phyloP scores from a whole-genome alignment of 2,329 filamentous ascomycete species.

The Hysterium pulicare region DNA sequence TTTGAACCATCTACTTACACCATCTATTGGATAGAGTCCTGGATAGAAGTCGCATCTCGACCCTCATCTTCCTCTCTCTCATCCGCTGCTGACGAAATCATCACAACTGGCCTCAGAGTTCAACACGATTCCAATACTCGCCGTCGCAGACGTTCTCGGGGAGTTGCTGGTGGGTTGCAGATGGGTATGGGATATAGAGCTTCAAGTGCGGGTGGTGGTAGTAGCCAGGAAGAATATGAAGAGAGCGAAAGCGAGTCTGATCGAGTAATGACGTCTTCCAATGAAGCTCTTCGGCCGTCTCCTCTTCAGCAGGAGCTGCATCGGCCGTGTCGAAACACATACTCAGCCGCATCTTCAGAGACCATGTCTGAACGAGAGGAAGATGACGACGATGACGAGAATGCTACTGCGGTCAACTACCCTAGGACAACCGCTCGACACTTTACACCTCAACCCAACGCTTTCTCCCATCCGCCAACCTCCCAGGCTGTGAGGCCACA shows the following conservation, averaged over 20 bases:
- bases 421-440: constrained; percentile 44
- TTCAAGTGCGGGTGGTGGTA: constrained; percentile 47
- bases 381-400: constrained; percentile 63
- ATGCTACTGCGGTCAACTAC: constrained; percentile 75
- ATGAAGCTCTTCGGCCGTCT: constrained; percentile 51
- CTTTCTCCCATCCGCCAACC: constrained; percentile 78
- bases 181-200: constrained; percentile 39
- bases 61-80: constrained; percentile 92
- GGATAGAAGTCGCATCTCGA: constrained; percentile 90
- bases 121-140: constrained; percentile 61
- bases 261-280: constrained; percentile 61
- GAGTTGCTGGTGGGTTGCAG: constrained; percentile 33
- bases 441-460: constrained; percentile 88
- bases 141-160: constrained; percentile 53
- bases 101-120: constrained; percentile 81
- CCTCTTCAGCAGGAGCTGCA: constrained; percentile 30
- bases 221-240: constrained; percentile 92
- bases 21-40: constrained; percentile 66
- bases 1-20: background rate
- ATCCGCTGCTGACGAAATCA: constrained; percentile 79
- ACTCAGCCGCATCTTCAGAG: constrained; percentile 36
- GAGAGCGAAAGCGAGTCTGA: constrained; percentile 92
- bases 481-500: constrained; percentile 44
- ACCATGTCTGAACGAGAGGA: constrained; percentile 34
- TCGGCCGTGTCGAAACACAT: constrained; percentile 21